These are phyloP conservation scores for Phytophthora citricola DNA, from an alignment of 352 stramenopile genomes.

Conservation along the genomic window DNA sequence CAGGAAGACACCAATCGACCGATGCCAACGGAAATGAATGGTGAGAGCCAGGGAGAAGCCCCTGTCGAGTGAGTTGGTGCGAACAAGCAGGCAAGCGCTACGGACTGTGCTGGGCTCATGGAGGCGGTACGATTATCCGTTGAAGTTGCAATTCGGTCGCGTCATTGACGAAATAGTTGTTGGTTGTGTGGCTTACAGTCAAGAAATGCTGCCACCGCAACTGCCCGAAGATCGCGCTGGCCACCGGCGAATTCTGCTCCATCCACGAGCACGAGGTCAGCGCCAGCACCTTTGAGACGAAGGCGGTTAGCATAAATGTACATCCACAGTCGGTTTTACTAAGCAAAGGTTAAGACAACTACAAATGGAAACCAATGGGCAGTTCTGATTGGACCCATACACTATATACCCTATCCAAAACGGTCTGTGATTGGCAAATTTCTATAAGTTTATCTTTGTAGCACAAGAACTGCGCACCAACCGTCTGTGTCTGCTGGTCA, in stretches of 20 bases:
- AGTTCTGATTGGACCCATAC: no score
- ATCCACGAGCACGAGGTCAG: conserved; percentile 39
- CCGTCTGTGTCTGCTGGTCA: conserved; percentile 6
- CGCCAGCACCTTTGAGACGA: conserved; percentile 15
- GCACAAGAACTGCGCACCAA: conserved; percentile 7
- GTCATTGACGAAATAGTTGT: not conserved
- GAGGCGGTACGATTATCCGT: conserved; percentile 36
- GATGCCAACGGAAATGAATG: not conserved
- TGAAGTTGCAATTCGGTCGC: not conserved
- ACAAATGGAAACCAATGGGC: no score
- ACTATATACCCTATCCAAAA: no score
- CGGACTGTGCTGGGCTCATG: conserved; percentile 61
- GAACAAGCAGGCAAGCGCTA: conserved; percentile 44
- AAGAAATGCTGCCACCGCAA: conserved; percentile 53
- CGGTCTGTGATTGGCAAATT: no score
- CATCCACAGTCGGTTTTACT: no score
- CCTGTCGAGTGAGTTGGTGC: conserved; percentile 59
- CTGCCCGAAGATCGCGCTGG: conserved; percentile 35
- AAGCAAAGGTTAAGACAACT: no score
- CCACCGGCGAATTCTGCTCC: conserved; percentile 52
- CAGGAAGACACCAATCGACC: conserved; percentile 12
- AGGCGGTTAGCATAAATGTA: not conserved
- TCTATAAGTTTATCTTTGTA: no score
- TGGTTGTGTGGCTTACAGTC: conserved; percentile 24
- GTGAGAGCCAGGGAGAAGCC: conserved; percentile 6